Percentiles rank a stretch among this genome's conserved stretches.
Conservation (phyloP, 805 yeast species). For the Zygosaccharomyces rouxii region DNA sequence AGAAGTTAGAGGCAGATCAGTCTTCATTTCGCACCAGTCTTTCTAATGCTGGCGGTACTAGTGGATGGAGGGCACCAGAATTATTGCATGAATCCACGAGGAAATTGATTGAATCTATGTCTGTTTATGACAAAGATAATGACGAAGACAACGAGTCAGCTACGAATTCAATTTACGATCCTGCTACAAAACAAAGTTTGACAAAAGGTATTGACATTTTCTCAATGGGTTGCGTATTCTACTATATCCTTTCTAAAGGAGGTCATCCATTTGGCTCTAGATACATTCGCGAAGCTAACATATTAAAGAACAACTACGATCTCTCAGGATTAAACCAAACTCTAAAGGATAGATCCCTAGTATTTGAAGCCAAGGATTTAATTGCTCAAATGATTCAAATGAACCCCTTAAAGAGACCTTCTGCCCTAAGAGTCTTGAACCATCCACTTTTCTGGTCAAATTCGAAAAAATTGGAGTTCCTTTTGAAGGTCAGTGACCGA, state of each 20-base stretch:
- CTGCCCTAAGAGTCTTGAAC: conserved; percentile 57
- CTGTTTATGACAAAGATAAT: conserved; percentile 34
- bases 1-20: conserved; percentile 85
- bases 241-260: conserved; percentile 77
- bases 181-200: conserved; percentile 50
- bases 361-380: conserved; percentile 66
- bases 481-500: conserved; percentile 83
- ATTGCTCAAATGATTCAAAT: conserved; percentile 65
- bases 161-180: conserved; percentile 34
- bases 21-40: conserved; percentile 84
- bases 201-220: conserved; percentile 92
- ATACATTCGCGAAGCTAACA: conserved; percentile 82
- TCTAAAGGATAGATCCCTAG: conserved; percentile 24
- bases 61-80: conserved; percentile 99
- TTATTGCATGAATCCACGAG: conserved; percentile 38
- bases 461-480: conserved; percentile 72
- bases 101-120: conserved; percentile 11
- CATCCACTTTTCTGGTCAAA: conserved; percentile 89
- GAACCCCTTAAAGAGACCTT: conserved; percentile 69
- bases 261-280: conserved; percentile 94
- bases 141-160: conserved; percentile 15
- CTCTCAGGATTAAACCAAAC: conserved; percentile 40
- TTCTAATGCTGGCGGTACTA: conserved; percentile 90
- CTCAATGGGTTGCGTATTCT: conserved; percentile 91
- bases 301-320: conserved; percentile 60